Percentiles rank a stretch among this genome's conserved stretches.
Evolutionary conservation across 2,329 filamentous ascomycete species (phyloP).

Genomic region (Aureobasidium melanogenum): DNA sequence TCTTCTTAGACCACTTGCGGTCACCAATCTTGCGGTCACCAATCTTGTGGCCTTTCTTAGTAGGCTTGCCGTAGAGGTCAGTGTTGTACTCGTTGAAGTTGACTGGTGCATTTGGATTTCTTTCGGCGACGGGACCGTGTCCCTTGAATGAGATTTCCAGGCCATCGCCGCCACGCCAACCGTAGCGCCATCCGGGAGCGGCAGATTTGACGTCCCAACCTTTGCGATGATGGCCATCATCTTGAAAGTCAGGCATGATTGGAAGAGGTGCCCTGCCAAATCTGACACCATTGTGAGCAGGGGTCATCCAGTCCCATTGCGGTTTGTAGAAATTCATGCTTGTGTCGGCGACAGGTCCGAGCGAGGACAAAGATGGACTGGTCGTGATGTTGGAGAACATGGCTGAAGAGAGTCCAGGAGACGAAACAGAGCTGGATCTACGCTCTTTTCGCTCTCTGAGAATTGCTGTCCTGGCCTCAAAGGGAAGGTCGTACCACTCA

Average conservation of each 20-base stretch:
- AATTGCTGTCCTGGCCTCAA: not conserved
- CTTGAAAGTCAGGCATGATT: not conserved
- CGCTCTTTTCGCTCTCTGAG: not conserved
- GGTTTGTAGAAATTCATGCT: not conserved
- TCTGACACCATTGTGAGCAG: not conserved
- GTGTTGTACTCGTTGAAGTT: slow-evolving; percentile 13
- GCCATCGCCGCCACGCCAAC: slow-evolving; percentile 28
- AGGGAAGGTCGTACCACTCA: not conserved
- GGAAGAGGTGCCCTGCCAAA: slow-evolving; percentile 10
- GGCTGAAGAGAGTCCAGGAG: not conserved
- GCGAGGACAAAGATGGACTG: not conserved
- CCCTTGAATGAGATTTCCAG: slow-evolving; percentile 28
- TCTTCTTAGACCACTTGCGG: not conserved
- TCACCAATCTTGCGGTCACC: not conserved
- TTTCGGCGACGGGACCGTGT: slow-evolving; percentile 25
- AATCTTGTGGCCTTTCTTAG: not conserved
- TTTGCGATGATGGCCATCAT: not conserved
- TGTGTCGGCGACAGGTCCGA: not conserved
- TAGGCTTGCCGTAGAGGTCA: not conserved
- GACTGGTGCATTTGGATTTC: slow-evolving; percentile 19
- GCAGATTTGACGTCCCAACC: slow-evolving; percentile 15
- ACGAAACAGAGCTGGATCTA: not conserved
- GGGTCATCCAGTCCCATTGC: not conserved
- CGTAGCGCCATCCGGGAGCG: slow-evolving; percentile 18
- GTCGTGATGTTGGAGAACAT: not conserved